Evolutionary conservation across 225 moss, liverwort and hornwort species (phyloP).

Genomic region (Rhytidiadelphus loreus): DNA sequence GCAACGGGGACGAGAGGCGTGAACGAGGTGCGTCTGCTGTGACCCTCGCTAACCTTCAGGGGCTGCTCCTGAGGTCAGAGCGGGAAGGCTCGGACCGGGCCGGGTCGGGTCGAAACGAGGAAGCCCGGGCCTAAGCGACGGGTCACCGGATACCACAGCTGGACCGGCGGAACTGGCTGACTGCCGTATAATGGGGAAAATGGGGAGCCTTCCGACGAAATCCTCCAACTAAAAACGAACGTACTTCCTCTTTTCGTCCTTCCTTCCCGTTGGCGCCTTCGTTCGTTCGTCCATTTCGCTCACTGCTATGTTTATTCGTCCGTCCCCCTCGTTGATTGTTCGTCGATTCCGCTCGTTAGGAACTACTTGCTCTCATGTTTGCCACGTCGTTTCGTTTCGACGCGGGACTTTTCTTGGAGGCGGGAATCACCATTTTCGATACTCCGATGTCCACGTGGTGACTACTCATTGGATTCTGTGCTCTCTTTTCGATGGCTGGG

Average conservation of each 20-base stretch:
- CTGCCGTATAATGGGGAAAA: neutral
- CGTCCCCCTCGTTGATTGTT: neutral
- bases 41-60: neutral
- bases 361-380: neutral
- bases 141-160: neutral
- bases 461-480: neutral
- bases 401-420: neutral
- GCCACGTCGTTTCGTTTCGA: neutral
- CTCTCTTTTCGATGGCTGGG: neutral
- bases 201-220: neutral
- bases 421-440: neutral
- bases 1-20: neutral
- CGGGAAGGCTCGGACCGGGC: neutral
- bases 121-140: neutral
- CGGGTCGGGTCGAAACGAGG: neutral
- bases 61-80: neutral
- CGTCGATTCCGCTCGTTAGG: neutral
- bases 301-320: neutral
- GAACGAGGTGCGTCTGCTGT: conserved; percentile 15
- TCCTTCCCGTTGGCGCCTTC: too few relatives aligned
- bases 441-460: neutral
- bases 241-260: neutral
- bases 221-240: neutral
- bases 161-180: neutral
- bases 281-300: neutral